A percentile compares a stretch with the other conserved stretches of the same genome.
These are phyloP conservation scores for Penicillium palitans DNA, from an alignment of 2,329 filamentous ascomycete genomes.

Conservation along the genomic window DNA sequence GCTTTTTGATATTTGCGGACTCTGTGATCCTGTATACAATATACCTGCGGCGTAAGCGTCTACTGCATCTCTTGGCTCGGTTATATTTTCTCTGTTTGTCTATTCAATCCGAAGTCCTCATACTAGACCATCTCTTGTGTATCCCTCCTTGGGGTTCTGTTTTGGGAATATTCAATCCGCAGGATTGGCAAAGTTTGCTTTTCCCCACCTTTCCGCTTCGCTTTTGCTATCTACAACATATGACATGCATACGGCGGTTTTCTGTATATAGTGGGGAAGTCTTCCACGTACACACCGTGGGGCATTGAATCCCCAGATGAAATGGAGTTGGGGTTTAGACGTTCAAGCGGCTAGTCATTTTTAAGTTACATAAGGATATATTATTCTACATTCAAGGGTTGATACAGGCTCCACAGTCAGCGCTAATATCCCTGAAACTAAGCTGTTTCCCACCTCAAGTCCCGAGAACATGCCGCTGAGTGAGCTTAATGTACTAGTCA, in stretches of 20 bases:
- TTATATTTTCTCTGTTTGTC: background rate
- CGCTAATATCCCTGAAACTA: conserved; percentile 4
- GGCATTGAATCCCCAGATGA: background rate
- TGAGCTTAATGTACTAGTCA: background rate
- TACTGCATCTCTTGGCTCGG: background rate
- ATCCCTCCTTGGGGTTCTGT: background rate
- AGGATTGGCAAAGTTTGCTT: background rate
- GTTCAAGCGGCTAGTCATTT: background rate
- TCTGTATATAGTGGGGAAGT: conserved; percentile 1
- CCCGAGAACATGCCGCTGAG: background rate
- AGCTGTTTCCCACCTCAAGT: background rate
- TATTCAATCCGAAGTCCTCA: background rate
- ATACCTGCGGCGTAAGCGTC: background rate
- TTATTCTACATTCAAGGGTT: background rate
- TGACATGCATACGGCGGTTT: conserved; percentile 2
- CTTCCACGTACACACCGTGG: background rate
- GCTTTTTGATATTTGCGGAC: background rate
- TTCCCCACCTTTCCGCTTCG: background rate
- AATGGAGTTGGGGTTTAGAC: background rate
- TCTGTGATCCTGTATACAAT: background rate
- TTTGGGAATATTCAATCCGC: background rate
- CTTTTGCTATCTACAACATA: background rate
- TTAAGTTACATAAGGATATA: conserved; percentile 2
- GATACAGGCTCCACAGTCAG: conserved; percentile 12
- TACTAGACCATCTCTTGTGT: background rate